Percentiles rank a stretch among this genome's conserved stretches.
Evolutionary conservation across 1,139 yeast species (phyloP).

Genomic region (Candida tunisiensis): DNA sequence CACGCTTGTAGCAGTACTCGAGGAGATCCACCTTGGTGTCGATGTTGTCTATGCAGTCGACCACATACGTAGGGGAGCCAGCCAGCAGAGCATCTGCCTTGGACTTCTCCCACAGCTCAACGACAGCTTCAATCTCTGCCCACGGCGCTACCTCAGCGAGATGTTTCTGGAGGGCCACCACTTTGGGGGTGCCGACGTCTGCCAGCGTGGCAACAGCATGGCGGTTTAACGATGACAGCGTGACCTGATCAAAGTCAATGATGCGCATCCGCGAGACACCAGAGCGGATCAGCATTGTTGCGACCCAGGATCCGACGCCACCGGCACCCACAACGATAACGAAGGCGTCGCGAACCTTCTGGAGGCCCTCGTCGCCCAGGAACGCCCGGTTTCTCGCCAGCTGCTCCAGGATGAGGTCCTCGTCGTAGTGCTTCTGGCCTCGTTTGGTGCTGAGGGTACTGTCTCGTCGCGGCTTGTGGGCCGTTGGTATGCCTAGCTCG

Average conservation of each 20-base stretch:
- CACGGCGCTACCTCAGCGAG: slow-evolving; percentile 71
- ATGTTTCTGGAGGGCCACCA: slow-evolving; percentile 53
- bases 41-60: slow-evolving; percentile 91
- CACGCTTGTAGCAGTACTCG: slow-evolving; percentile 45
- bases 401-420: slow-evolving; percentile 73
- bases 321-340: slow-evolving; percentile 95
- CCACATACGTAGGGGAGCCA: slow-evolving; percentile 52
- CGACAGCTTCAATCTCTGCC: slow-evolving; percentile 63
- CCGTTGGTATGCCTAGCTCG: too few species aligned
- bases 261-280: slow-evolving; percentile 68
- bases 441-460: too few species aligned
- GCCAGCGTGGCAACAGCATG: slow-evolving; percentile 81
- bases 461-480: too few species aligned
- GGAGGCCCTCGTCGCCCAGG: slow-evolving; percentile 70
- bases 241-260: slow-evolving; percentile 91
- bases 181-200: slow-evolving; percentile 89
- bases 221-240: slow-evolving; percentile 77
- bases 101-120: slow-evolving; percentile 59
- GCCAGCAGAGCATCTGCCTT: slow-evolving; percentile 41
- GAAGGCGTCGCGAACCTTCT: slow-evolving; percentile 52
- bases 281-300: slow-evolving; percentile 80
- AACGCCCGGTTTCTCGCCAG: slow-evolving; percentile 88
- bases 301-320: slow-evolving; percentile 97
- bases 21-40: slow-evolving; percentile 87
- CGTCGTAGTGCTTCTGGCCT: slow-evolving; percentile 34